These are phyloP conservation scores for Hansenula lynferdii DNA, from an alignment of 1,139 yeast species.

Conservation along the genomic window DNA sequence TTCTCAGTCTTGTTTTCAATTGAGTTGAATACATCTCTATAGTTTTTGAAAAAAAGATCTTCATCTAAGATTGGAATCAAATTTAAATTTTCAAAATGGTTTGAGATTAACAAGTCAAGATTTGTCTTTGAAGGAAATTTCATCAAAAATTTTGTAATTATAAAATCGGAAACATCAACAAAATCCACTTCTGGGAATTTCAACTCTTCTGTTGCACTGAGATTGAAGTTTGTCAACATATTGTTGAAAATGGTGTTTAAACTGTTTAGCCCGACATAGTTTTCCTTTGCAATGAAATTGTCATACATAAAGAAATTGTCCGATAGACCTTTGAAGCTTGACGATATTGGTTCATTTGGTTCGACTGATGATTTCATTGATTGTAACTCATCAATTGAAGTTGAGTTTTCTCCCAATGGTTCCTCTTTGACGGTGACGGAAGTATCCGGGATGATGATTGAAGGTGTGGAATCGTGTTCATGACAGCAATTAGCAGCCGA, in stretches of 20 bases:
- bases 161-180: slow-evolving; percentile 6
- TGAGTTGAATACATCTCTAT: slow-evolving; percentile 53
- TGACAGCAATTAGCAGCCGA: background rate
- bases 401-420: background rate
- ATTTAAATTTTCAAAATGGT: slow-evolving; percentile 51
- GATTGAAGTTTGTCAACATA: slow-evolving; percentile 6
- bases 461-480: background rate
- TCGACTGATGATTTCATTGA: too few relatives aligned
- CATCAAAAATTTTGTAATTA: slow-evolving; percentile 37
- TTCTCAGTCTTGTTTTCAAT: slow-evolving; percentile 48
- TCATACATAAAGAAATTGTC: slow-evolving; percentile 17
- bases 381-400: too few relatives aligned
- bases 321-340: background rate
- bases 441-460: slow-evolving; percentile 1
- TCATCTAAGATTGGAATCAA: slow-evolving; percentile 62
- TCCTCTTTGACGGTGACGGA: slow-evolving; percentile 5
- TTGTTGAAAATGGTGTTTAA: slow-evolving; percentile 15
- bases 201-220: slow-evolving; percentile 14
- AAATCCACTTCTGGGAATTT: slow-evolving; percentile 12
- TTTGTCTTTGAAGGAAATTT: slow-evolving; percentile 41
- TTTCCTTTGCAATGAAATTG: slow-evolving; percentile 17
- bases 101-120: slow-evolving; percentile 47
- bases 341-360: background rate
- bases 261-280: slow-evolving; percentile 19
- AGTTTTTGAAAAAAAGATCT: slow-evolving; percentile 49